Percentiles rank a stretch among this genome's conserved stretches.
These are phyloP conservation scores for Aspergillus sergii DNA, from an alignment of 2,329 filamentous ascomycete genomes.

Conservation along the genomic window DNA sequence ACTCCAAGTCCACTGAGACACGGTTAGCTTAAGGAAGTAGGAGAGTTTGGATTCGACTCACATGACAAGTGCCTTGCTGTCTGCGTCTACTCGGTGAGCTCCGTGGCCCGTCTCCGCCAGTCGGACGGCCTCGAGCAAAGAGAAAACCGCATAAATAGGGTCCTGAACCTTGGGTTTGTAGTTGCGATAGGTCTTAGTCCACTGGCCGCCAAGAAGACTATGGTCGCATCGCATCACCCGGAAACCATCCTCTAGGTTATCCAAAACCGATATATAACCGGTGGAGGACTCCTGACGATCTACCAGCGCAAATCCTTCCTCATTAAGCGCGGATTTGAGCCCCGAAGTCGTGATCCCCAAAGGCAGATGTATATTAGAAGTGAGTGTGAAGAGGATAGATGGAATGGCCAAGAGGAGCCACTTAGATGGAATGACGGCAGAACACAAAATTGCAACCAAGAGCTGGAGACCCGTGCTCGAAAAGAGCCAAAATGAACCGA, in stretches of 20 bases:
- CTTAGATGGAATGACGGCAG: conserved; percentile 68
- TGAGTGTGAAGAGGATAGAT: conserved; percentile 63
- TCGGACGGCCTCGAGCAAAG: conserved; percentile 89
- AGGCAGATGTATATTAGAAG: conserved; percentile 74
- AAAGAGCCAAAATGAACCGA: conserved; percentile 66
- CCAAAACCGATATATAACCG: conserved; percentile 88
- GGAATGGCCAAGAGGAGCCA: conserved; percentile 69
- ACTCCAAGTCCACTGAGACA: conserved; percentile 77
- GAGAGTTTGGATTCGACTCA: conserved; percentile 47
- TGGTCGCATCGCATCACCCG: conserved; percentile 90
- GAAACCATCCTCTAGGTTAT: conserved; percentile 71
- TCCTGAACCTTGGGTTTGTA: conserved; percentile 66
- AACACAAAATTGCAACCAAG: conserved; percentile 65
- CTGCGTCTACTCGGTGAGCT: conserved; percentile 53
- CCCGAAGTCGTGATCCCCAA: conserved; percentile 60
- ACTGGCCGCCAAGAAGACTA: conserved; percentile 89
- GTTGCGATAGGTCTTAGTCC: conserved; percentile 62
- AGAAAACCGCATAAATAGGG: conserved; percentile 94
- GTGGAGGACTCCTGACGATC: conserved; percentile 85
- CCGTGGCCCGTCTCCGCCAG: conserved; percentile 64
- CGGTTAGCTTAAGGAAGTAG: conserved; percentile 14
- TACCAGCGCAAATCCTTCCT: conserved; percentile 72
- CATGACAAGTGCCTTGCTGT: conserved; percentile 83
- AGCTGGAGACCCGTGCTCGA: conserved; percentile 74
- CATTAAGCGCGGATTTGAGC: conserved; percentile 67